phyloP scores from a whole-genome alignment of 2,329 filamentous ascomycete species.

The Hypoxylon sp. region DNA sequence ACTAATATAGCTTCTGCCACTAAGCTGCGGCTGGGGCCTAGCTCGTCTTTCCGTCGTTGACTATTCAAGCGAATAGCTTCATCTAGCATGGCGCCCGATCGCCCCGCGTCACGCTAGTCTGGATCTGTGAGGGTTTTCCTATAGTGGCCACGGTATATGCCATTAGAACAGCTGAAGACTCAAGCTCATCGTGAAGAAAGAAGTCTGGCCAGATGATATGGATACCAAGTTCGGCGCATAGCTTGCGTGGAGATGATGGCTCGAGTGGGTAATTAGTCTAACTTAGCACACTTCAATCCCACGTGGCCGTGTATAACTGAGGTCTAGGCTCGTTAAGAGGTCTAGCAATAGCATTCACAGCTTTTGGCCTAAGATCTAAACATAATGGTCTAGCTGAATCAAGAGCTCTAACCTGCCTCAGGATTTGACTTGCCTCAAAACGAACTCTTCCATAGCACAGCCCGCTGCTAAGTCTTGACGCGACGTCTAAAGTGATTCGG shows the following conservation, averaged over 20 bases:
- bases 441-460: background rate
- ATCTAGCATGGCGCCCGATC: conserved; percentile 16
- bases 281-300: background rate
- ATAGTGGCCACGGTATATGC: conserved; percentile 1
- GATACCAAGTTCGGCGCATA: background rate
- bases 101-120: conserved; percentile 18
- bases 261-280: background rate
- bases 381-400: background rate
- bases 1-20: conserved; percentile 2
- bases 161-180: background rate
- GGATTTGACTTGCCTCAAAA: background rate
- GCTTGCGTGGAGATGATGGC: conserved; percentile 5
- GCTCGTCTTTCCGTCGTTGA: conserved; percentile 1
- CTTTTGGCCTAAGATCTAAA: background rate
- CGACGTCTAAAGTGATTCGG: background rate
- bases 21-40: conserved; percentile 20
- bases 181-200: background rate
- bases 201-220: conserved; percentile 17
- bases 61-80: conserved; percentile 24
- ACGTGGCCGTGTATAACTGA: background rate
- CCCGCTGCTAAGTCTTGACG: background rate
- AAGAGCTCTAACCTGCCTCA: conserved; percentile 1
- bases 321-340: background rate
- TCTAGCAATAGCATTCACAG: background rate
- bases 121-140: conserved; percentile 4